Evolutionary conservation across 2,329 filamentous ascomycete genomes (phyloP), one percentile per base, ranked within the genome.

Genomic region (Xylaria multiplex): DNA sequence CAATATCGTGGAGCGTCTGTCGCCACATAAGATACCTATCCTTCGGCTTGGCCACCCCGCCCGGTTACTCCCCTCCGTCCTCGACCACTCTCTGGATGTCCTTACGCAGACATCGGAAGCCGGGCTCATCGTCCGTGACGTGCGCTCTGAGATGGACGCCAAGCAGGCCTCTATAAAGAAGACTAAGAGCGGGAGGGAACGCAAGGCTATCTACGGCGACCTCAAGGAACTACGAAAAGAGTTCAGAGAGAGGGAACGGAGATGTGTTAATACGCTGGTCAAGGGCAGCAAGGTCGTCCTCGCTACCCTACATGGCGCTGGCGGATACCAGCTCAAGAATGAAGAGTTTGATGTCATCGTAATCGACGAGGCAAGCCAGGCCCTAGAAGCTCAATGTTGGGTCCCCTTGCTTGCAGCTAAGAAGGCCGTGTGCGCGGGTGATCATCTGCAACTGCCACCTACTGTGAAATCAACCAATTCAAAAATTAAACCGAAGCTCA

Each of bases 331-430:
- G 79, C 82, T 97, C 37, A 90, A 88, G 67, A 86, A 90, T 67
- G 89, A 96, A 74, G 82, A 87, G 59, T 99, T 99, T 70, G 96
- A 99, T 77, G 91, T 97, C 4, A 92, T 99, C 32, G 90, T 99
- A 67, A 93, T 99, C 63, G 96, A 99, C 75, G 96, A 99, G 81
- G 96, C 94, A 4, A 96, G 92, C 77, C 96, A 99, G 78, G 96
- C 96, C 1, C 84, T 98, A 9, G 96, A 99, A 79, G 94, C 96
- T 0, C 95, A 98, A 79, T 97, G 94, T 80, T 99, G 96, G 96
- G 94, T 98, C 58, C 90, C 96, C 11, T 80, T 99, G 53, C 80
- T 97, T 19, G 86, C 88, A 46, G 93, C 93, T 0, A 88, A 84
- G 71, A 98, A 97, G 81, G 90, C 93, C 8, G 90, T 99, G 8